Conservation (phyloP, 73 alveolate species). For the Diophrys appendiculata region DNA sequence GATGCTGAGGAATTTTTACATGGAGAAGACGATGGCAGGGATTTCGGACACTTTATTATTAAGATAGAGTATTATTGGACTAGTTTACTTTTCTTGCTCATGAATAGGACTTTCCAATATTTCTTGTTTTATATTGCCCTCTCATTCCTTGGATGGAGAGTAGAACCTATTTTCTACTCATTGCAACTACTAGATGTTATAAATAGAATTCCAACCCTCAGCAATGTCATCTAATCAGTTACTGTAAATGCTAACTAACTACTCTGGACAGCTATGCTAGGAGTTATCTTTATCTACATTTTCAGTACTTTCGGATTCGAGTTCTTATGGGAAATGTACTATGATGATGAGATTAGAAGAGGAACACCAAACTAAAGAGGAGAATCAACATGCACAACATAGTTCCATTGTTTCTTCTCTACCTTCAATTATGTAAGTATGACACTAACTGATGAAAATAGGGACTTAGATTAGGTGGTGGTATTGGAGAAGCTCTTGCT, state of each 20-base stretch:
- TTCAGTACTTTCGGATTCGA: constrained; percentile 83
- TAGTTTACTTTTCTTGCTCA: constrained; percentile 29
- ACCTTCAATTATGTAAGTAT: constrained; percentile 7
- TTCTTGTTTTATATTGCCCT: constrained; percentile 77
- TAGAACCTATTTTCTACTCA: constrained; percentile 84
- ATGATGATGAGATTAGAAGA: constrained; percentile 67
- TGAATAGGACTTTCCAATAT: constrained; percentile 46
- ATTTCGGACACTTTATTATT: constrained; percentile 57
- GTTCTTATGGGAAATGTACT: constrained; percentile 72
- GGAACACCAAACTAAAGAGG: constrained; percentile 21
- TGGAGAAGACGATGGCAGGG: constrained; percentile 24
- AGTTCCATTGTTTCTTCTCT: constrained; percentile 9
- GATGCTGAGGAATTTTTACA: constrained; percentile 52
- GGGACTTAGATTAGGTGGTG: constrained; percentile 92
- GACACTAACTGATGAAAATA: constrained; percentile 13
- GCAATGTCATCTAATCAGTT: constrained; percentile 88
- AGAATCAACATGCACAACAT: constrained; percentile 19
- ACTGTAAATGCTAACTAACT: constrained; percentile 85
- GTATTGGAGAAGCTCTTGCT: constrained; percentile 78
- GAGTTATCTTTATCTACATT: constrained; percentile 82
- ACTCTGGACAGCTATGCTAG: constrained; percentile 84
- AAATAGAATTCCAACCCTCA: constrained; percentile 69
- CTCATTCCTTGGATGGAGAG: constrained; percentile 83
- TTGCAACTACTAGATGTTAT: constrained; percentile 89
- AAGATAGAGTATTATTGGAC: constrained; percentile 51